phyloP scores from a whole-genome alignment of 306 rosid species.

The Cucumis sativus region DNA sequence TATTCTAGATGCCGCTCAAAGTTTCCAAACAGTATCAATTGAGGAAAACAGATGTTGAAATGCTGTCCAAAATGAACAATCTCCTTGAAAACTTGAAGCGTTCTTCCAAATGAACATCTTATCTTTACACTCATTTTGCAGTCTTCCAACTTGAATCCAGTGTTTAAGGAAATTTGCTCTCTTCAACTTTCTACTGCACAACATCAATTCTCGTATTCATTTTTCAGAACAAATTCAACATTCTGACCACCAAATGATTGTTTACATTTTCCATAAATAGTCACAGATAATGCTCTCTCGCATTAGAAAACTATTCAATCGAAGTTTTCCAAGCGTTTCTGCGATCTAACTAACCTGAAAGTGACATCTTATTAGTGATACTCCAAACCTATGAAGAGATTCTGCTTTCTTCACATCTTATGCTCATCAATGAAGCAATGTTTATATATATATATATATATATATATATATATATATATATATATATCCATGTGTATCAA shows the following conservation, averaged over 20 bases:
- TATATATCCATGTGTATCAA: not conserved
- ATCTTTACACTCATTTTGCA: not conserved
- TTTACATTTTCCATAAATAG: not conserved
- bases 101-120: not conserved
- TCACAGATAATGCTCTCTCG: not conserved
- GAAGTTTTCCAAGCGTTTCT: not conserved
- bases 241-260: not conserved
- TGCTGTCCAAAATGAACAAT: not conserved
- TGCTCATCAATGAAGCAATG: constrained; percentile 1
- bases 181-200: not conserved
- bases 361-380: not conserved
- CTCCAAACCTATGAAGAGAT: not conserved
- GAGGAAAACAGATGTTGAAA: not conserved
- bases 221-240: not conserved
- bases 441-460: no score
- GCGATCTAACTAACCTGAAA: not conserved
- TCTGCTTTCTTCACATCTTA: not conserved
- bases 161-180: not conserved
- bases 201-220: not conserved
- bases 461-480: not conserved
- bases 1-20: not conserved
- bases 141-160: not conserved
- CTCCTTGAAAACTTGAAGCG: not conserved
- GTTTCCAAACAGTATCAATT: not conserved
- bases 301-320: not conserved